Evolutionary conservation across 176 grass and related monocot species (phyloP).

Genomic region (Carex cristatella): DNA sequence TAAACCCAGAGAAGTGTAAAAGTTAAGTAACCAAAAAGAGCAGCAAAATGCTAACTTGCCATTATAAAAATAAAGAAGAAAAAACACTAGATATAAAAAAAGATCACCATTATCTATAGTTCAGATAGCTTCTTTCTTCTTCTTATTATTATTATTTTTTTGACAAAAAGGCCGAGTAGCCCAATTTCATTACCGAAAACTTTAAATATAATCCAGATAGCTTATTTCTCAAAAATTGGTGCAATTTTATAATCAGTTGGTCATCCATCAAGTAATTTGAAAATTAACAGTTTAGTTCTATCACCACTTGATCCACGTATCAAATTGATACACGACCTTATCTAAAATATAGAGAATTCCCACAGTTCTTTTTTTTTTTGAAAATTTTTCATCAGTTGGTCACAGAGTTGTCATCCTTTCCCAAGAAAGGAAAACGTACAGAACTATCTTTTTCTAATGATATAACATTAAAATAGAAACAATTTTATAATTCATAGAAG

Average conservation of each 20-base stretch:
- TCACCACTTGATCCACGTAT: background rate
- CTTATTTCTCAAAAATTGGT: background rate
- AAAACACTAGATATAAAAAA: background rate
- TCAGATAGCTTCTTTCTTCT: background rate
- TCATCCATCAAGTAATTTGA: background rate
- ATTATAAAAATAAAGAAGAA: background rate
- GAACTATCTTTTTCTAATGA: background rate
- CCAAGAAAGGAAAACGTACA: too few relatives aligned
- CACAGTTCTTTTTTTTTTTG: too few relatives aligned
- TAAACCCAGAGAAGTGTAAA: conserved; percentile 9
- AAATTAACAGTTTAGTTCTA: background rate
- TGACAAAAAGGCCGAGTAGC: too few relatives aligned
- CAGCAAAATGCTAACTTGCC: background rate
- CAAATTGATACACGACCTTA: background rate
- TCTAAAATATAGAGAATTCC: too few relatives aligned
- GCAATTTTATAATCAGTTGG: background rate
- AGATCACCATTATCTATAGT: background rate
- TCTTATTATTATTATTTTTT: too few relatives aligned
- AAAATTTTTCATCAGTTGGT: too few relatives aligned
- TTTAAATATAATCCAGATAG: background rate
- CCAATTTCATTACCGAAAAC: too few relatives aligned
- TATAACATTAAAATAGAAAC: background rate
- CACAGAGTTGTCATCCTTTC: too few relatives aligned
- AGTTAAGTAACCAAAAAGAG: background rate
- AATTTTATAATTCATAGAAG: background rate